These are phyloP conservation scores for Lachancea kluyveri DNA, from an alignment of 805 yeast species.

Conservation along the genomic window DNA sequence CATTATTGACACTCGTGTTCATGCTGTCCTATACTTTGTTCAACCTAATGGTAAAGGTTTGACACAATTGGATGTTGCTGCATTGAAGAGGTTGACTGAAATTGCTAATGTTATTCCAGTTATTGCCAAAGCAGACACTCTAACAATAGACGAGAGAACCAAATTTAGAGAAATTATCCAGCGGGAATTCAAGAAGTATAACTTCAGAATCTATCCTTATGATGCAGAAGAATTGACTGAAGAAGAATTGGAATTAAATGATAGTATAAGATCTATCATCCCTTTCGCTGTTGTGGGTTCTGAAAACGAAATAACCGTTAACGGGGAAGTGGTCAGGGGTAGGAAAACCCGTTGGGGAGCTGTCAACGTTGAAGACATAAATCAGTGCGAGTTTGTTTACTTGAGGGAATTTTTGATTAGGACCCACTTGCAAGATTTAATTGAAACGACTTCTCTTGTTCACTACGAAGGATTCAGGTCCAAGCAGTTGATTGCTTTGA, in stretches of 20 bases:
- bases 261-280: slow-evolving; percentile 65
- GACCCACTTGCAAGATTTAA: slow-evolving; percentile 92
- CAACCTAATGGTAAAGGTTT: slow-evolving; percentile 87
- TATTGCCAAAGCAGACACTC: slow-evolving; percentile 87
- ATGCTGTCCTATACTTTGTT: slow-evolving; percentile 84
- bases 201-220: slow-evolving; percentile 78
- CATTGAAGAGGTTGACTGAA: slow-evolving; percentile 77
- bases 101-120: slow-evolving; percentile 92
- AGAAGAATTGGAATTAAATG: slow-evolving; percentile 68
- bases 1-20: slow-evolving; percentile 86
- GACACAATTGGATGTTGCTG: slow-evolving; percentile 73
- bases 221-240: slow-evolving; percentile 63
- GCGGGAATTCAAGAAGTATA: slow-evolving; percentile 65
- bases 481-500: slow-evolving; percentile 87
- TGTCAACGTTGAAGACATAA: slow-evolving; percentile 87
- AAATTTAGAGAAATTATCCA: slow-evolving; percentile 72
- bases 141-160: slow-evolving; percentile 80
- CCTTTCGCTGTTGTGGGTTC: slow-evolving; percentile 97
- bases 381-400: slow-evolving; percentile 93
- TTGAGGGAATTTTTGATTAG: slow-evolving; percentile 91
- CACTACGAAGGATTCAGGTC: slow-evolving; percentile 94
- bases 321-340: slow-evolving; percentile 80
- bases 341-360: slow-evolving; percentile 93
- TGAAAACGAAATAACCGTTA: slow-evolving; percentile 64
- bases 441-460: slow-evolving; percentile 79